These are phyloP conservation scores for Pichia sp. DNA, from an alignment of 1,139 yeast species.

Conservation along the genomic window DNA sequence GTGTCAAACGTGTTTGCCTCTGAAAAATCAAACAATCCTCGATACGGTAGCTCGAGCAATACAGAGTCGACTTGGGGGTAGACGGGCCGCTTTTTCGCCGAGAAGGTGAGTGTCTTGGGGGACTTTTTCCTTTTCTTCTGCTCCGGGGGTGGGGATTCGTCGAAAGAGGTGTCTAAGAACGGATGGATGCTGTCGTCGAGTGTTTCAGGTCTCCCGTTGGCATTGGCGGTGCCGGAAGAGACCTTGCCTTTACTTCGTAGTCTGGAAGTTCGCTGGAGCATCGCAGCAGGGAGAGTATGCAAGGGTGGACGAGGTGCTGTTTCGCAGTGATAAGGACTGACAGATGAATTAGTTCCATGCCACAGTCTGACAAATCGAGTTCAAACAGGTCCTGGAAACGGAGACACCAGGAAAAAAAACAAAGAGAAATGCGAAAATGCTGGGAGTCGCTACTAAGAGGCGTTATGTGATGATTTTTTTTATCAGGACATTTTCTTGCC, in stretches of 20 bases:
- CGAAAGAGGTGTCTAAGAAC: neutral
- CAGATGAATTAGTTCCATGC: too few species aligned
- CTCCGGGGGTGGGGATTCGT: neutral
- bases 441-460: neutral
- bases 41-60: conserved; percentile 51
- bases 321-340: too few species aligned
- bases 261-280: conserved; percentile 5
- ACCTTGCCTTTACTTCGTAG: neutral
- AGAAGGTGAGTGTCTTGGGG: neutral
- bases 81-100: neutral
- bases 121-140: conserved; percentile 1
- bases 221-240: neutral
- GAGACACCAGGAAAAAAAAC: neutral
- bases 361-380: too few species aligned
- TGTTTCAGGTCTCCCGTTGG: neutral
- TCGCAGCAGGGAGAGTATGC: too few species aligned
- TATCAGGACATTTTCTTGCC: too few species aligned
- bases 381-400: too few species aligned
- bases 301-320: too few species aligned
- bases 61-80: conserved; percentile 27
- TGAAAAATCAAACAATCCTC: conserved; percentile 57
- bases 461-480: too few species aligned
- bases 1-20: conserved; percentile 62
- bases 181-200: neutral
- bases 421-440: too few species aligned